Percentiles rank a stretch among this genome's conserved stretches.
These are phyloP conservation scores for Tolypocladium amazonense DNA, from an alignment of 2,329 filamentous ascomycete species.

Conservation along the genomic window DNA sequence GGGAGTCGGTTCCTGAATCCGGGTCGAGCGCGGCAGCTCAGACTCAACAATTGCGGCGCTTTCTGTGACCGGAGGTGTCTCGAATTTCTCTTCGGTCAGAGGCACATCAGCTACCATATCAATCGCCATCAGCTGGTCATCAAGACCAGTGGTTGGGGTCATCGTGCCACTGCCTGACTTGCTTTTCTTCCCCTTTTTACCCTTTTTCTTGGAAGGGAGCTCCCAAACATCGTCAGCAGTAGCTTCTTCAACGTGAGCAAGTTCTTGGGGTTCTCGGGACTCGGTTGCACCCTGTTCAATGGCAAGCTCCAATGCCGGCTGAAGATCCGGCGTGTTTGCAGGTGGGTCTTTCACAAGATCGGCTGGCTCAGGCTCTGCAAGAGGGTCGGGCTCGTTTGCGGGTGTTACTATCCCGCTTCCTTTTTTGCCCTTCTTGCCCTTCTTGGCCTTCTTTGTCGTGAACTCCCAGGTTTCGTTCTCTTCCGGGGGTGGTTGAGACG, in stretches of 20 bases:
- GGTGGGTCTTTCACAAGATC: neutral
- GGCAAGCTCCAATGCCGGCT: neutral
- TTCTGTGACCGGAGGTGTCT: neutral
- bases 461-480: conserved; percentile 1
- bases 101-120: neutral
- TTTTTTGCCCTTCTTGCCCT: conserved; percentile 2
- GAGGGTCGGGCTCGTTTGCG: neutral
- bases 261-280: conserved; percentile 2
- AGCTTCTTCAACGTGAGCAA: neutral
- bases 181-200: conserved; percentile 24
- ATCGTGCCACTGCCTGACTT: neutral
- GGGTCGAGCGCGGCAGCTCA: neutral
- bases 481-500: neutral
- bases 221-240: conserved; percentile 14
- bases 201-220: conserved; percentile 30
- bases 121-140: conserved; percentile 5
- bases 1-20: neutral
- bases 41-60: neutral
- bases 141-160: conserved; percentile 1
- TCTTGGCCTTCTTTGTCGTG: conserved; percentile 1
- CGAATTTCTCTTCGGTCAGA: neutral
- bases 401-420: neutral
- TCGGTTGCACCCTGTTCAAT: neutral
- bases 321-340: neutral
- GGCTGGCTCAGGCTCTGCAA: neutral